These are phyloP conservation scores for Aspergillus awamori DNA, from an alignment of 2,329 filamentous ascomycete species.

Conservation along the genomic window DNA sequence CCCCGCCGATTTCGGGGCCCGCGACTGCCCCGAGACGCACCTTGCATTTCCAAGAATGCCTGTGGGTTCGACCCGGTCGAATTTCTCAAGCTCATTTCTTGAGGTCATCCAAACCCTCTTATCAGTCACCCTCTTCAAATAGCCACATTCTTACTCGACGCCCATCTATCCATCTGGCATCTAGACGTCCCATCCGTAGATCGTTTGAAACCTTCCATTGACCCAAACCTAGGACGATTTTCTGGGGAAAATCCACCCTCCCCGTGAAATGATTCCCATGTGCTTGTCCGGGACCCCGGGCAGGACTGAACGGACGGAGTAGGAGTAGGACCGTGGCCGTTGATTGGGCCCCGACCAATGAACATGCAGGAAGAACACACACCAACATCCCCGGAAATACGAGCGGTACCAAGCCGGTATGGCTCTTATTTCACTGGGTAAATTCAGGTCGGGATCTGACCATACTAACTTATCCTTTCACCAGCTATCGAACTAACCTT, in stretches of 20 bases:
- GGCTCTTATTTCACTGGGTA: background rate
- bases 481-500: background rate
- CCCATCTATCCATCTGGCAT: background rate
- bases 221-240: conserved; percentile 1
- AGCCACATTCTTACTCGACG: conserved; percentile 13
- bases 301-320: conserved; percentile 2
- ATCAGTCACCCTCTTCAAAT: conserved; percentile 21
- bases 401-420: background rate
- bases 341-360: conserved; percentile 23
- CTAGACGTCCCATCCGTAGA: conserved; percentile 1
- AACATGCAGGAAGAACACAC: conserved; percentile 9
- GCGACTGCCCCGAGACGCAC: conserved; percentile 17
- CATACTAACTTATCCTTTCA: background rate
- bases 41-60: conserved; percentile 16
- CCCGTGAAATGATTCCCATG: conserved; percentile 3
- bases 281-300: background rate
- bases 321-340: conserved; percentile 1
- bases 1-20: conserved; percentile 35
- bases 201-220: background rate
- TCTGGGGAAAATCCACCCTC: conserved; percentile 7
- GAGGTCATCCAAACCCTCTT: conserved; percentile 31
- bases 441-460: conserved; percentile 2
- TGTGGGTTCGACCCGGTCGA: conserved; percentile 22
- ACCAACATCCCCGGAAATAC: conserved; percentile 18
- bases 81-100: conserved; percentile 30